Evolutionary conservation across 805 yeast species (phyloP).

Genomic region (Lachancea meyersii): DNA sequence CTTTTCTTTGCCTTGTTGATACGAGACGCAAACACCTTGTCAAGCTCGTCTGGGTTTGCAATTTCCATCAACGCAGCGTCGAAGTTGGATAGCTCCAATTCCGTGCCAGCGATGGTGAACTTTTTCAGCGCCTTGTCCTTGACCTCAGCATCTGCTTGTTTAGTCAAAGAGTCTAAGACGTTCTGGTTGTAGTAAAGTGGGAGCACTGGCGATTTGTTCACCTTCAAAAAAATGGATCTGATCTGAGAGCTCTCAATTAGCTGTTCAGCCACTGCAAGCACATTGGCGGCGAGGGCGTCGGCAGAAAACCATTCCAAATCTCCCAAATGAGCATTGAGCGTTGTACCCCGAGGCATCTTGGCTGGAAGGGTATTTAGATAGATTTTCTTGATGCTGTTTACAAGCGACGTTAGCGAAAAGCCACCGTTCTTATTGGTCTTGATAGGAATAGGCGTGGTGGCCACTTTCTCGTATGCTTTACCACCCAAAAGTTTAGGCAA

Average conservation of each 20-base stretch:
- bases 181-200: constrained; percentile 71
- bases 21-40: constrained; percentile 54
- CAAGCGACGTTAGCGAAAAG: constrained; percentile 44
- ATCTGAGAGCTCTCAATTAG: constrained; percentile 40
- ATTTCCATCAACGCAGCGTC: constrained; percentile 81
- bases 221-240: constrained; percentile 59
- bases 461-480: constrained; percentile 59
- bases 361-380: constrained; percentile 50
- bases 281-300: constrained; percentile 53
- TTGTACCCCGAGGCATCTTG: constrained; percentile 68
- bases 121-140: constrained; percentile 18
- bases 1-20: constrained; percentile 37
- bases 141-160: constrained; percentile 21
- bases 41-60: constrained; percentile 64
- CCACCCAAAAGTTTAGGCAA: constrained; percentile 87
- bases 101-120: constrained; percentile 34
- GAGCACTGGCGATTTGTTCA: constrained; percentile 68
- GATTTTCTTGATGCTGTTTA: constrained; percentile 53
- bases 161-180: constrained; percentile 35
- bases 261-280: constrained; percentile 45
- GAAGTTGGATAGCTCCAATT: constrained; percentile 48
- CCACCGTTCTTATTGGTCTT: constrained; percentile 35
- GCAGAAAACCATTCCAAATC: constrained; percentile 38
- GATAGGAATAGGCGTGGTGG: constrained; percentile 65
- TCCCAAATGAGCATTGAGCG: constrained; percentile 63